These are phyloP conservation scores for Ceratobasidium sp. DNA, from an alignment of 1,284 basidiomycete genomes.

Conservation along the genomic window DNA sequence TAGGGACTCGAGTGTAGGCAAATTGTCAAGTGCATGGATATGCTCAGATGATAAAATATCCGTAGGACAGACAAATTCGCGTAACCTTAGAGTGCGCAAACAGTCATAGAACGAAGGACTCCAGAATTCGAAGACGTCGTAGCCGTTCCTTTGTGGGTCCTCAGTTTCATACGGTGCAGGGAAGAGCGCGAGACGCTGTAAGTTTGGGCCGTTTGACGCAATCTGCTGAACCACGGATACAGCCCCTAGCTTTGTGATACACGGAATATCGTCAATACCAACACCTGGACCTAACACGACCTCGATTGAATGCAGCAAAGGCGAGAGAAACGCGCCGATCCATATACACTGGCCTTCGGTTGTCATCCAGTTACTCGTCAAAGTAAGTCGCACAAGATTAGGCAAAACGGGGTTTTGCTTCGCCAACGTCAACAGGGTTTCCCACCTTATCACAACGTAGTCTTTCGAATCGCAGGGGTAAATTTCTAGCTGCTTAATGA, in stretches of 20 bases:
- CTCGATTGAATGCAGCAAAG: not conserved
- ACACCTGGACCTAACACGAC: too few relatives aligned
- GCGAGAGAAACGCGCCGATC: not conserved
- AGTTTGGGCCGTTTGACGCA: too few relatives aligned
- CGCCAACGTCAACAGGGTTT: not conserved
- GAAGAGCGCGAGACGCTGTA: too few relatives aligned
- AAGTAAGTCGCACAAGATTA: not conserved
- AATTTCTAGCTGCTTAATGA: not conserved
- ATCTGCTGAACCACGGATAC: too few relatives aligned
- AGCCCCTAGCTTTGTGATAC: too few relatives aligned
- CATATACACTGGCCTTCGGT: not conserved
- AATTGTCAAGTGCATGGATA: not conserved
- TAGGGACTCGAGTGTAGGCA: not conserved
- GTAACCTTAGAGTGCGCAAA: not conserved
- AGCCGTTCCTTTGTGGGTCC: not conserved
- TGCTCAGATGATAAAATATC: not conserved
- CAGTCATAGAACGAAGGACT: slow-evolving; percentile 7
- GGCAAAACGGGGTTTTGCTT: not conserved
- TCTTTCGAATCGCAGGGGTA: not conserved
- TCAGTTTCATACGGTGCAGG: not conserved
- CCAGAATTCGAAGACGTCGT: not conserved
- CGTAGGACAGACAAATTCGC: not conserved
- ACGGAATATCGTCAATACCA: too few relatives aligned
- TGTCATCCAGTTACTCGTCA: not conserved
- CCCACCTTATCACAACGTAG: not conserved